These are phyloP conservation scores for Bryum argenteum DNA, from an alignment of 225 moss, liverwort and hornwort species.

Conservation along the genomic window DNA sequence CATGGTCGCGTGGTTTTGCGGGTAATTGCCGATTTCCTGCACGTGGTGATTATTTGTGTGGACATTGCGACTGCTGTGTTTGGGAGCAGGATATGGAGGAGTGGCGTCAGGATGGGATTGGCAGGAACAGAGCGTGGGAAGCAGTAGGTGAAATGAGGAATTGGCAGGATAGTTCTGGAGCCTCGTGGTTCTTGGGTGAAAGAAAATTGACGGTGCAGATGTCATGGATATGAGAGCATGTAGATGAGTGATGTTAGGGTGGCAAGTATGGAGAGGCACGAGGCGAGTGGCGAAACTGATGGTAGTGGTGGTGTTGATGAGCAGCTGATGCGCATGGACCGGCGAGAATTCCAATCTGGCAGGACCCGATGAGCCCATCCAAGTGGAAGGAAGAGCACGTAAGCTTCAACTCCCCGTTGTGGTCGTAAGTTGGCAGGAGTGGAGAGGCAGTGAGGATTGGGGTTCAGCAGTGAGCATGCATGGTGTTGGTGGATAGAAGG, in stretches of 20 bases:
- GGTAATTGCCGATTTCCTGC: not conserved
- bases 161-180: not conserved
- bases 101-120: not conserved
- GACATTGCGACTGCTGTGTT: not conserved
- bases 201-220: not conserved
- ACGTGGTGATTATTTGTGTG: not conserved
- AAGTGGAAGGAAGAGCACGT: constrained; percentile 99
- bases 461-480: too few species aligned
- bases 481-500: too few species aligned
- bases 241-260: too few species aligned
- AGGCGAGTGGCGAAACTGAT: too few species aligned
- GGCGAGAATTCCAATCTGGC: constrained; percentile 77
- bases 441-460: not conserved
- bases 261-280: too few species aligned
- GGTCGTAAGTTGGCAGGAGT: too few species aligned
- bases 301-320: constrained; percentile 14
- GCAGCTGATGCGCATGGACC: constrained; percentile 68
- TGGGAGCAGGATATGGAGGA: not conserved
- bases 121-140: not conserved
- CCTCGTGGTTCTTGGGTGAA: not conserved
- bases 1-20: constrained; percentile 29
- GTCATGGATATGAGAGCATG: not conserved
- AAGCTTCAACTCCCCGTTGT: constrained; percentile 35
- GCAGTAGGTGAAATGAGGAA: not conserved
- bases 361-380: constrained; percentile 67